phyloP scores from a whole-genome alignment of 257 asterid genomes.

The Solanum arcanum region DNA sequence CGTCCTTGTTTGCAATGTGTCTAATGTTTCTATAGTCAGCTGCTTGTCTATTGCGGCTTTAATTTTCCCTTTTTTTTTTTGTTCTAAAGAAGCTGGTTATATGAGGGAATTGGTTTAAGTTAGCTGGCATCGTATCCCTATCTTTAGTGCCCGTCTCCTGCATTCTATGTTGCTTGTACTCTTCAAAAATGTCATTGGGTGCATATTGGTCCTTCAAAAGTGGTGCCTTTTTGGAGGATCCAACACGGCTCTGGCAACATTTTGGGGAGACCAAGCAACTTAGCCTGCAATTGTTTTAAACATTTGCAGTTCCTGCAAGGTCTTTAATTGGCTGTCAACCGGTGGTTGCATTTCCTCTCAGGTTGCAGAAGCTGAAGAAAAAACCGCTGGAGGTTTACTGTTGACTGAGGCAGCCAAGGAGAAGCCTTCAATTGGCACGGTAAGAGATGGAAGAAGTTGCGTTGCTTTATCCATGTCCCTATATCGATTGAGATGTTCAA shows the following conservation, averaged over 20 bases:
- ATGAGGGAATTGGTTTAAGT: neutral
- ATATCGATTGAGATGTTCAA: neutral
- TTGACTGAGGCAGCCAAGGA: conserved; percentile 78
- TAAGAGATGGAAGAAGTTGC: conserved; percentile 7
- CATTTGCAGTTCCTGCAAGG: neutral
- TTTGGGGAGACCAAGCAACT: neutral
- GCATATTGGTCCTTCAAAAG: neutral
- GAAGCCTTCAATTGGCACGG: conserved; percentile 91
- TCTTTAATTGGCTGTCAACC: neutral
- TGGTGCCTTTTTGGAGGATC: neutral
- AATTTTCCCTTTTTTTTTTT: neutral
- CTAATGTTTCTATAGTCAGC: neutral
- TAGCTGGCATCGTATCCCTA: neutral
- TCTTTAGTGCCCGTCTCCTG: neutral
- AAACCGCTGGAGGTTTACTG: conserved; percentile 85
- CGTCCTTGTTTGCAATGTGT: neutral
- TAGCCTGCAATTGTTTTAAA: neutral
- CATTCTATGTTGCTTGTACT: neutral
- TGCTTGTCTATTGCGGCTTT: neutral
- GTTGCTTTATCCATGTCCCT: neutral
- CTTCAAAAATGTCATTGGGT: neutral
- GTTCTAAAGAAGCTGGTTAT: neutral
- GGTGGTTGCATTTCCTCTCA: conserved; percentile 10
- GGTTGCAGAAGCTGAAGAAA: conserved; percentile 81
- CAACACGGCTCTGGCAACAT: neutral